Percentiles rank a stretch among this genome's conserved stretches.
Conservation (phyloP, 345 rosid genomes). For the Psidium guajava region DNA sequence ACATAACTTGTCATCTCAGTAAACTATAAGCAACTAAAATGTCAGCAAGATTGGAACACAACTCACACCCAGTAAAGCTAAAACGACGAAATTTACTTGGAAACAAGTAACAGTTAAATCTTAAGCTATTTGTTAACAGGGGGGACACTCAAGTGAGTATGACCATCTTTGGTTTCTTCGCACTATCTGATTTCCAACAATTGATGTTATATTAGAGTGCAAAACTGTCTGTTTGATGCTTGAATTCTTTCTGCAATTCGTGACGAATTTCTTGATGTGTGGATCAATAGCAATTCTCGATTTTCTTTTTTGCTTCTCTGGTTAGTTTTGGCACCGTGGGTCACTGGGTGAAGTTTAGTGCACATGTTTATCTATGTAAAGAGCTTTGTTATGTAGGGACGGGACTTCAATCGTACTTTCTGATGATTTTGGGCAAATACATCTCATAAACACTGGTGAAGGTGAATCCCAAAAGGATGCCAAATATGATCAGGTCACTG, state of each 20-base stretch:
- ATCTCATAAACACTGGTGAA: conserved; percentile 91
- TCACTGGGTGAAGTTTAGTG: neutral
- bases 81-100: neutral
- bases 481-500: conserved; percentile 85
- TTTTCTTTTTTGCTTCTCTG: neutral
- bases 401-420: conserved; percentile 98
- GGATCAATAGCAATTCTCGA: neutral
- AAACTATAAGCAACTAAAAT: neutral
- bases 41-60: neutral
- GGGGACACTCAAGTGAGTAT: neutral
- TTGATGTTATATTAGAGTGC: neutral
- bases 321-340: neutral
- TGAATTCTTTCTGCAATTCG: neutral
- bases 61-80: neutral
- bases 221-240: neutral
- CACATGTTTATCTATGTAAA: neutral
- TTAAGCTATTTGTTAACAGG: neutral
- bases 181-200: neutral
- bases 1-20: neutral
- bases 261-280: neutral
- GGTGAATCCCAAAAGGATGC: conserved; percentile 95
- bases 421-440: conserved; percentile 98
- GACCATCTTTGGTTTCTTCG: neutral
- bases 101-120: neutral
- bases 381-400: conserved; percentile 39